These are phyloP conservation scores for Kluyveromyces sp. DNA, from an alignment of 1,139 yeast genomes.

Conservation along the genomic window DNA sequence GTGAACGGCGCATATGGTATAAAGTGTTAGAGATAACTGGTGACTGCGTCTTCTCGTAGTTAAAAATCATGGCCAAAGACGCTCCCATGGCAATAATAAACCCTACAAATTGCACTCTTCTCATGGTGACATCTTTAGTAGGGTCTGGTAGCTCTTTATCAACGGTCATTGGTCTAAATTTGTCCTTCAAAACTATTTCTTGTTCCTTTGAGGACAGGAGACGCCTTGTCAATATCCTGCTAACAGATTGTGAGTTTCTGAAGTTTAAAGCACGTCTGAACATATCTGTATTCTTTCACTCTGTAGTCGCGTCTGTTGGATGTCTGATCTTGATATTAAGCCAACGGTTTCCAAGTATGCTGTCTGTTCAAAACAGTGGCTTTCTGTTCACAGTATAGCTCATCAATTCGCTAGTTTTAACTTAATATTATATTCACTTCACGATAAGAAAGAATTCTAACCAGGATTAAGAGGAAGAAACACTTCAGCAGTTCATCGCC, in stretches of 20 bases:
- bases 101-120: constrained; percentile 47
- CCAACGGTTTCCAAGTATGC: too few species aligned
- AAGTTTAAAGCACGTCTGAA: background rate
- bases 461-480: background rate
- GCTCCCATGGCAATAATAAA: constrained; percentile 61
- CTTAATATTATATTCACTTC: too few species aligned
- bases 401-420: too few species aligned
- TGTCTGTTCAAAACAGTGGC: too few species aligned
- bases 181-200: constrained; percentile 18
- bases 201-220: constrained; percentile 13
- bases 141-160: constrained; percentile 75
- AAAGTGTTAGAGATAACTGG: constrained; percentile 85
- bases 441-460: background rate
- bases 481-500: background rate
- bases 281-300: background rate
- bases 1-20: constrained; percentile 75
- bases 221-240: constrained; percentile 6
- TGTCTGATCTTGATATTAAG: too few species aligned
- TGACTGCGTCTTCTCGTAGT: constrained; percentile 84
- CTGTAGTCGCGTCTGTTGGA: too few species aligned
- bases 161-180: constrained; percentile 44
- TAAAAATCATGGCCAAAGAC: constrained; percentile 67
- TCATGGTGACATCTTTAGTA: constrained; percentile 40
- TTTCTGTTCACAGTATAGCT: too few species aligned
- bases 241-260: background rate